Percentiles rank a stretch among this genome's conserved stretches.
Evolutionary conservation across 805 yeast species (phyloP).

Genomic region (Teunomyces cretensis): DNA sequence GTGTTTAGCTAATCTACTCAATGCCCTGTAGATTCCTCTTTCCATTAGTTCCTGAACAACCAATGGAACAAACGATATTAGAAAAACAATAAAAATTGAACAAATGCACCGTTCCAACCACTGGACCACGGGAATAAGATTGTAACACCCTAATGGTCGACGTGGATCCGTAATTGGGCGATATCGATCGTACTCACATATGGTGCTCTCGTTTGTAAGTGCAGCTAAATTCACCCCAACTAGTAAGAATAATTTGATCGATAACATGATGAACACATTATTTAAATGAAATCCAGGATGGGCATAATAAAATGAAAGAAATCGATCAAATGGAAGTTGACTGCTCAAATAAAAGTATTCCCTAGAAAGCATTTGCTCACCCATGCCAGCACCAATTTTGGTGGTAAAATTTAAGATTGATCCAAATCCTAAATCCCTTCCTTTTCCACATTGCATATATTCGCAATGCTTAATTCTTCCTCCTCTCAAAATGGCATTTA

Average conservation of each 20-base stretch:
- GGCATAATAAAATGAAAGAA: constrained; percentile 77
- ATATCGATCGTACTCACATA: constrained; percentile 60
- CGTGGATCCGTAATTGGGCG: constrained; percentile 62
- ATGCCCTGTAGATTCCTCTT: constrained; percentile 70
- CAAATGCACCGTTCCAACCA: constrained; percentile 75
- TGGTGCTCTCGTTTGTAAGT: constrained; percentile 56
- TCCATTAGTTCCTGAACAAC: constrained; percentile 77
- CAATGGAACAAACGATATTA: constrained; percentile 72
- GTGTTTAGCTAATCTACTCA: constrained; percentile 62
- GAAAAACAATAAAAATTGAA: constrained; percentile 73
- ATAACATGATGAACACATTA: constrained; percentile 69
- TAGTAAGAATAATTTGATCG: constrained; percentile 55
- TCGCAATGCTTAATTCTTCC: constrained; percentile 85
- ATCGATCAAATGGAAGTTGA: constrained; percentile 73
- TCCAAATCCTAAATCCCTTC: constrained; percentile 81
- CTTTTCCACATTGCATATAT: constrained; percentile 83
- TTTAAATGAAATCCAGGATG: constrained; percentile 86
- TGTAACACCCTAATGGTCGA: constrained; percentile 68
- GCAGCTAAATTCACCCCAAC: constrained; percentile 63
- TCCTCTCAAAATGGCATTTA: constrained; percentile 74
- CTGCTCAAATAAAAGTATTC: constrained; percentile 80
- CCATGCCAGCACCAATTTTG: constrained; percentile 89
- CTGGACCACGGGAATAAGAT: constrained; percentile 64
- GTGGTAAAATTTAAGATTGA: constrained; percentile 80
- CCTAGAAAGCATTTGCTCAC: constrained; percentile 80